These are phyloP conservation scores for Alternaria sp. DNA, from an alignment of 2,329 filamentous ascomycete species.

Conservation along the genomic window DNA sequence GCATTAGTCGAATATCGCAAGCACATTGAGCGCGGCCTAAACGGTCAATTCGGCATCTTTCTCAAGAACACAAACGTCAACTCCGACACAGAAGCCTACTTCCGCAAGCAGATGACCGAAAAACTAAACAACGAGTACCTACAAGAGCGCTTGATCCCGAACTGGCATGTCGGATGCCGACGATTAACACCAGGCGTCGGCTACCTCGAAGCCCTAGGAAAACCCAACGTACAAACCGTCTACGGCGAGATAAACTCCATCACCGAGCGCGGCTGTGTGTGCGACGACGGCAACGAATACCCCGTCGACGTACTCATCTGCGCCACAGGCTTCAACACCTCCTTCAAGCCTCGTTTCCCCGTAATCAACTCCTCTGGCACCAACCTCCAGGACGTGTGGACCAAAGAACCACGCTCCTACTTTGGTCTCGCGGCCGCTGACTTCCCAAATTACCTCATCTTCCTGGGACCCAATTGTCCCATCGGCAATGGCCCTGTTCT, in stretches of 20 bases:
- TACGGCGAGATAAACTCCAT: constrained; percentile 49
- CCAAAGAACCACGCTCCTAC: constrained; percentile 53
- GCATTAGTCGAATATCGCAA: constrained; percentile 54
- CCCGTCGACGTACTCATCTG: constrained; percentile 49
- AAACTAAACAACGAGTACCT: constrained; percentile 46
- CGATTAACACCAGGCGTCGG: constrained; percentile 56
- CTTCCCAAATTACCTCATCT: constrained; percentile 58
- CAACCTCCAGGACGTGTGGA: constrained; percentile 58
- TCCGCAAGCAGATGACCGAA: constrained; percentile 58
- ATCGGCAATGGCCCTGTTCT: constrained; percentile 55
- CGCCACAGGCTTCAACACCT: constrained; percentile 50
- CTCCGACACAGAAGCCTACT: constrained; percentile 52
- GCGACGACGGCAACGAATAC: constrained; percentile 46
- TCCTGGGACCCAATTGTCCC: constrained; percentile 54
- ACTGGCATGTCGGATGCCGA: constrained; percentile 52
- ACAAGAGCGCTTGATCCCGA: constrained; percentile 45
- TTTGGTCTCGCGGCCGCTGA: constrained; percentile 56
- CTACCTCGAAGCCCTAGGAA: constrained; percentile 54
- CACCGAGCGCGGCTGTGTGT: constrained; percentile 50
- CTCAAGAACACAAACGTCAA: constrained; percentile 54
- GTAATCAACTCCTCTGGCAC: constrained; percentile 50
- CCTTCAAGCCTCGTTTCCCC: constrained; percentile 57
- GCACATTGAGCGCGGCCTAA: constrained; percentile 56
- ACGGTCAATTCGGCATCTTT: constrained; percentile 59
- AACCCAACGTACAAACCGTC: constrained; percentile 54